A percentile compares a stretch with the other conserved stretches of the same genome.
Conservation (phyloP, 352 stramenopile genomes). For the Stephanocyclus meneghinianus region DNA sequence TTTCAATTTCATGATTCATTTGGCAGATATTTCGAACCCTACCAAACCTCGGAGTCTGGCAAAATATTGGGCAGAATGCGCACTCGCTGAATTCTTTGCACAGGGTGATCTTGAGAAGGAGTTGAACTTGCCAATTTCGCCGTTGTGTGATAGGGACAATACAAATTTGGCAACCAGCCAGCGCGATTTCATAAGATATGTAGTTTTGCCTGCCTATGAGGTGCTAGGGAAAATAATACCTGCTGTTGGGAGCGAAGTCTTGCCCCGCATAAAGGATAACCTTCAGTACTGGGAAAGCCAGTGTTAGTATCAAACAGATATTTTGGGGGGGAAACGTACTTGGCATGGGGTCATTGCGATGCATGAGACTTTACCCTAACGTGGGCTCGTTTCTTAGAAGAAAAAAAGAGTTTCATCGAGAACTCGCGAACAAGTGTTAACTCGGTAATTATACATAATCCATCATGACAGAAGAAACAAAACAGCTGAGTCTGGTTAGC, state of each 20-base stretch:
- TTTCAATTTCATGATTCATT: constrained; percentile 67
- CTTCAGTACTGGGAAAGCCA: constrained; percentile 43
- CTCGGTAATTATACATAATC: no score
- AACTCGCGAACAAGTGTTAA: no score
- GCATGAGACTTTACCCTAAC: no score
- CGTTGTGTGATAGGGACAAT: constrained; percentile 91
- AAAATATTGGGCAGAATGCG: constrained; percentile 89
- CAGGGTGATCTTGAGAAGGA: constrained; percentile 92
- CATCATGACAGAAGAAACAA: no score
- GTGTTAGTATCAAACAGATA: not conserved
- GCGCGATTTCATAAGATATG: constrained; percentile 90
- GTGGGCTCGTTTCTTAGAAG: no score
- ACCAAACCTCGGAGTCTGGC: constrained; percentile 86
- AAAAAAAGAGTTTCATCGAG: no score
- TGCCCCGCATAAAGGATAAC: constrained; percentile 40
- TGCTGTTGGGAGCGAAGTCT: constrained; percentile 16
- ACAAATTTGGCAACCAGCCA: constrained; percentile 84
- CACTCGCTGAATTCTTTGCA: constrained; percentile 91
- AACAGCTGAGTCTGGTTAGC: no score
- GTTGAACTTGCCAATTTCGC: constrained; percentile 87
- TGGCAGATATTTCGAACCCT: constrained; percentile 91
- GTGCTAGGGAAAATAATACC: constrained; percentile 46
- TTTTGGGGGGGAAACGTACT: no score
- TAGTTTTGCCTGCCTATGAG: constrained; percentile 51
- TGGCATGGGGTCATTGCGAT: no score